These are phyloP conservation scores for Populus pruinosa DNA, from an alignment of 345 rosid species.

Conservation along the genomic window DNA sequence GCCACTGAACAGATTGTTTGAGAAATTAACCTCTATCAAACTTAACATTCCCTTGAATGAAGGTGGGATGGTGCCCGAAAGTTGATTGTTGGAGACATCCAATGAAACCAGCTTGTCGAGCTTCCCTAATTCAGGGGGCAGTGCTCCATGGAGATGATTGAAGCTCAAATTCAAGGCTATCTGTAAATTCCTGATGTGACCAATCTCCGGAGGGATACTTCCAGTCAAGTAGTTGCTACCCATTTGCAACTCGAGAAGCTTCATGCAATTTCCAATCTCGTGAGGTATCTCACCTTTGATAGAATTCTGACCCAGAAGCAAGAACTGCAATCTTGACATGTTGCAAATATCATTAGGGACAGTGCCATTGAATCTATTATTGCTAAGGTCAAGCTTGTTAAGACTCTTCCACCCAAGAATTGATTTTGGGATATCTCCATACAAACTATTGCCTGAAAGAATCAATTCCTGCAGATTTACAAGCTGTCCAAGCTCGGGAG, in stretches of 20 bases:
- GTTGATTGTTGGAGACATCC: constrained; percentile 34
- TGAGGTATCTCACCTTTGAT: constrained; percentile 36
- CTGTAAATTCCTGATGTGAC: constrained; percentile 33
- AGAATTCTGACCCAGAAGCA: constrained; percentile 31
- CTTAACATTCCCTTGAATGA: constrained; percentile 35
- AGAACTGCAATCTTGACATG: constrained; percentile 34
- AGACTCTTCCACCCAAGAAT: constrained; percentile 78
- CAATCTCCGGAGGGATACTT: constrained; percentile 30
- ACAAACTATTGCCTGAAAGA: constrained; percentile 73
- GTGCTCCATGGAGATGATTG: constrained; percentile 32
- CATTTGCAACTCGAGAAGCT: constrained; percentile 29
- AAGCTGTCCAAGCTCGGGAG: constrained; percentile 69
- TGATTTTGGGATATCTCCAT: constrained; percentile 71
- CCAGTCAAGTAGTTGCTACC: constrained; percentile 36
- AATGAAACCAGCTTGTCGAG: constrained; percentile 37
- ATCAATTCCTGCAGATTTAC: constrained; percentile 83
- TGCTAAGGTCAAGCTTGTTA: constrained; percentile 44
- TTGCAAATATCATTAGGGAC: constrained; percentile 28
- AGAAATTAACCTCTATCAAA: constrained; percentile 33
- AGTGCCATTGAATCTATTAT: constrained; percentile 32
- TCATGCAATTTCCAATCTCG: constrained; percentile 30
- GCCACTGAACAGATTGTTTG: constrained; percentile 26
- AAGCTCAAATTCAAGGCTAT: constrained; percentile 35
- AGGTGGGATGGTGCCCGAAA: constrained; percentile 30
- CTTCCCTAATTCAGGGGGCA: constrained; percentile 34